Base-by-base conservation (phyloP, 768 basidiomycete species). In the Leccinum sublutescens region DNA sequence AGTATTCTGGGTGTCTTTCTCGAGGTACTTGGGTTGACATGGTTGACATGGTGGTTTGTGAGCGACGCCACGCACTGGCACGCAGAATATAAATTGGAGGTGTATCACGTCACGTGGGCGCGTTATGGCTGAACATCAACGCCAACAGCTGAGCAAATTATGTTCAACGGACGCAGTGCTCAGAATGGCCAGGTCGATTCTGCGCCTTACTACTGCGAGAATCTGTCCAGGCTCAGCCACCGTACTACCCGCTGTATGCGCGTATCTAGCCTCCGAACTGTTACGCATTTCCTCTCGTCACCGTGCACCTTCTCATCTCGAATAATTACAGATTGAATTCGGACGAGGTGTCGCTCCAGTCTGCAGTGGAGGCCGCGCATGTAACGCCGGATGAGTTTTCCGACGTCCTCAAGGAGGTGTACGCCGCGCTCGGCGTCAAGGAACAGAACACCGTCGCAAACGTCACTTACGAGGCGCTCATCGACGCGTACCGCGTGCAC, bases 241-340 rank as follows among this genome's bases (percentile, higher is more conserved):
- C 31, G 68, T 62, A 12, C 62, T 74, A 10, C 65, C 68, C 1
- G 65, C 71, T 5, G 51, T 73, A 31, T 75, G 69, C 58, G 68
- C 71, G 27, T 71, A 69, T 53, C 57, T 74, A 1, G 73, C 73
- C 12, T 74, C 74, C 10, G 65, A 74, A 65, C 64, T 61, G 73
- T 74, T 54, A 58, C 70, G 52, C 47, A 52, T 29, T 33, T 27
- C 21, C 17, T 49, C 4, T 55, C 19, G 0, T 6, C 2, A 1
- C 11, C 17, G 17, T 9, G 5, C 14, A 9, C 19, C 1, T 50
- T 53, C 27, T 34, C 19, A 50, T 5, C 21, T 1, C 31, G n/a
- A 45, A 10, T 6, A 11, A 1, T 34, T 25, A 23, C 38, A 73
- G 73, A 23, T 38, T 70, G 21, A 74, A 71, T 47, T 59, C 60